Evolutionary conservation across 2,329 filamentous ascomycete species (phyloP), one percentile per base, ranked within the genome.

Genomic region (Periglandula ipomoeae): DNA sequence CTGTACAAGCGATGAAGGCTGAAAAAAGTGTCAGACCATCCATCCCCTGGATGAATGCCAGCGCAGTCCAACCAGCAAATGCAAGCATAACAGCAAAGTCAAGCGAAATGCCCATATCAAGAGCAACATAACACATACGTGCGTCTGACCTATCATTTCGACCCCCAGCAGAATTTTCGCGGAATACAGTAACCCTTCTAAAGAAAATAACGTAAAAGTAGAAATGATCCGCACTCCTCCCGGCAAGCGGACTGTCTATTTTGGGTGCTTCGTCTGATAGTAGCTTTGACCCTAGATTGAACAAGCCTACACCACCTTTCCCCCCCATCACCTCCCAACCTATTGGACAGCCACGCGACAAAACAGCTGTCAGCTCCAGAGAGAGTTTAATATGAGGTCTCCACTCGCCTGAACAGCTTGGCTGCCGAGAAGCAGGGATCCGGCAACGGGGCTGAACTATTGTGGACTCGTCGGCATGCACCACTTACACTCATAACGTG

Each of bases 331-430:
- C 8, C 30, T n/a, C n/a, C 35, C 10, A 38, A 38, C n/a, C 35
- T 38, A 46, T 35, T 37, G 44, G 44, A 15, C 30, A 46, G 43
- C 43, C 43, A 35, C 27, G 43, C 27, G 19, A 24, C 15, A 19
- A 23, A 35, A 23, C 5, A 23, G 30, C 13, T 19, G 13, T 22
- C 22, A 24, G 23, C 20, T 42, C 20, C 37, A 39, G 23, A 27
- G 22, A 37, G 30, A 38, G 32, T 24, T 46, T 38, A 38, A 45
- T 45, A 35, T 24, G 30, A 22, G 30, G 35, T 32, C 44, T 46
- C 44, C 44, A 46, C 44, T 22, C 43, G 17, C 43, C 30, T 37
- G 30, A 37, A 4, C 43, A 45, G 20, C 23, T 26, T 42, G 22
- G 20, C 11, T 15, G 39, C 39, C 17, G 39, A 11, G 24, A 4